Base-by-base conservation (phyloP, 805 yeast genomes). In the Candida silvicultrix region DNA sequence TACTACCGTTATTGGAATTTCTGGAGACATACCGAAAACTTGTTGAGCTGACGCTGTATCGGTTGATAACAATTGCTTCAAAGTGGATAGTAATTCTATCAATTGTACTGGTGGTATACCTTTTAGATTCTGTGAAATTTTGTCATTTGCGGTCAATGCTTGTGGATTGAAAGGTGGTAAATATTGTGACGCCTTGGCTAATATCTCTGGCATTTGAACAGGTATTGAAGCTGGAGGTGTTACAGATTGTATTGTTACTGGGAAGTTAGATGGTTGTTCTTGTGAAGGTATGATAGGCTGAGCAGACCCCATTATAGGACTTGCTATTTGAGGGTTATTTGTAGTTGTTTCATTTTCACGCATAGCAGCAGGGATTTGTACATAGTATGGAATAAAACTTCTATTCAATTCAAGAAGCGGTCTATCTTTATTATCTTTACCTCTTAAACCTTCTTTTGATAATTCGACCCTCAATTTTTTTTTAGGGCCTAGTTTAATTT, bases 81-180 rank as follows among this genome's bases (percentile, higher is more conserved):
- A 64, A 50, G 81, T 83, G 7, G 89, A 76, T 21, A 85, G 70
- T 38, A 85, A 68, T 58, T 84, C 89, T 29, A 85, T 77, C 45
- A 85, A 64, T 51, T 82, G 83, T 15, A 82, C 76, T 4, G 94
- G 94, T 3, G 88, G 83, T 19, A 85, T 76, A 39, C 75, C 68
- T 48, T 83, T 74, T 49, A 85, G 65, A 25, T 82, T 83, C 48
- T 74, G 70, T 28, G 83, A 81, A 39, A 83, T 78, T 37, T 75
- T 74, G 54, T 82, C 88, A 34, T 78, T 73, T 4, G 71, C 63
- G 19, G 66, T 65, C 49, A 82, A 77, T 38, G 74, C 75, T 15
- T 68, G 62, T 15, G 64, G 60, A 15, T 66, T 64, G 21, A 74
- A 72, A 36, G 64, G 67, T 2, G 90, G 88, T 47, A 85, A 63